phyloP scores from a whole-genome alignment of 768 basidiomycete species.

The Termitomyces sp. region DNA sequence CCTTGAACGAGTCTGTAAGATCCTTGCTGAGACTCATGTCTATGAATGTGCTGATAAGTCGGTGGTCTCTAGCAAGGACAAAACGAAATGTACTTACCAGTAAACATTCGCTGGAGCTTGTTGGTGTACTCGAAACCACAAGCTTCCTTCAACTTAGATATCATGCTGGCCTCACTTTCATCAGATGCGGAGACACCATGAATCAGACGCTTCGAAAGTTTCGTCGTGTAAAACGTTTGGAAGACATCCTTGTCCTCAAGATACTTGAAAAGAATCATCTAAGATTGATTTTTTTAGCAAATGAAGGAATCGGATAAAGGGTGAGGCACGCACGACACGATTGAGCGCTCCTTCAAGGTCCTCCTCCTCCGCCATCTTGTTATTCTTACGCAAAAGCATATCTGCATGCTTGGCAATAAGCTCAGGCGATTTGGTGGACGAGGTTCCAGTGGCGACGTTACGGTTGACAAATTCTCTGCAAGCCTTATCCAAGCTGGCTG shows the following conservation, averaged over 20 bases:
- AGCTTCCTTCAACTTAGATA: constrained; percentile 96
- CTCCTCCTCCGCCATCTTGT: constrained; percentile 94
- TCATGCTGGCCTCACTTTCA: constrained; percentile 98
- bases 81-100: constrained; percentile 46
- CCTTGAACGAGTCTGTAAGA: constrained; percentile 94
- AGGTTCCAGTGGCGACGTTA: constrained; percentile 85
- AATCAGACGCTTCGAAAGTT: constrained; percentile 92
- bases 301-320: constrained; percentile 14
- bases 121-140: constrained; percentile 99
- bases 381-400: constrained; percentile 87
- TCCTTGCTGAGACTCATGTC: constrained; percentile 97
- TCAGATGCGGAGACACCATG: constrained; percentile 92
- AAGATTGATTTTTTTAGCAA: constrained; percentile 17
- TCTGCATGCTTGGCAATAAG: constrained; percentile 94
- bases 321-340: constrained; percentile 63
- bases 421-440: constrained; percentile 90
- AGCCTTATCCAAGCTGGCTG: constrained; percentile 93
- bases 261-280: constrained; percentile 99
- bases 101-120: constrained; percentile 98
- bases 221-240: constrained; percentile 98
- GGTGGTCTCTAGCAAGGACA: background rate
- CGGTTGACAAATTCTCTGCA: constrained; percentile 96
- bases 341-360: constrained; percentile 90
- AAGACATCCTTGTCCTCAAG: constrained; percentile 99
- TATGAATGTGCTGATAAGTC: constrained; percentile 21